A percentile compares a stretch with the other conserved stretches of the same genome.
phyloP scores from a whole-genome alignment of 1,284 basidiomycete species.

The Chalciporus piperatoides region DNA sequence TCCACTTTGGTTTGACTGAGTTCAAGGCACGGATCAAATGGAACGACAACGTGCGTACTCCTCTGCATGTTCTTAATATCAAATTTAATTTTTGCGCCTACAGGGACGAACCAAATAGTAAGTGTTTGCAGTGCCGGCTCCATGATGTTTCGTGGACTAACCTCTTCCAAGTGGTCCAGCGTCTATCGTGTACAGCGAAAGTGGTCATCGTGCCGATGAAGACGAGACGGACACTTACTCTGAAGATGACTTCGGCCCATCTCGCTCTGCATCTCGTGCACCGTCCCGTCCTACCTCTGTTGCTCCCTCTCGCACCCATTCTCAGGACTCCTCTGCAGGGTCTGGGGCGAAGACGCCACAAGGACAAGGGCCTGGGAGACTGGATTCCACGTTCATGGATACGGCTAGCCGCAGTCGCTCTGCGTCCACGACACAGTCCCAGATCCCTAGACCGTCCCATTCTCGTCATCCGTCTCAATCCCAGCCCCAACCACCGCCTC shows the following conservation, averaged over 20 bases:
- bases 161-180: conserved; percentile 57
- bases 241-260: conserved; percentile 46
- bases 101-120: conserved; percentile 65
- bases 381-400: conserved; percentile 25
- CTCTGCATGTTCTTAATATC: not conserved
- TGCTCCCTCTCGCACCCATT: conserved; percentile 29
- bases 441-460: conserved; percentile 17
- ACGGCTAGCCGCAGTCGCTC: conserved; percentile 21
- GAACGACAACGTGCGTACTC: conserved; percentile 60
- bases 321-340: conserved; percentile 29
- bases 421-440: conserved; percentile 24
- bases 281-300: conserved; percentile 30
- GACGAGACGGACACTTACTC: conserved; percentile 57
- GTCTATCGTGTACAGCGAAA: conserved; percentile 74
- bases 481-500: not conserved
- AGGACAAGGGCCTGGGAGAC: conserved; percentile 20
- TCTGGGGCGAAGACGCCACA: conserved; percentile 31
- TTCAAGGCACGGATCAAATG: conserved; percentile 78
- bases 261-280: conserved; percentile 28
- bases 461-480: conserved; percentile 17
- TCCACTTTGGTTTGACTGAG: conserved; percentile 76
- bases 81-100: conserved; percentile 8
- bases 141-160: conserved; percentile 1
- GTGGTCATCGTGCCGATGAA: conserved; percentile 67
- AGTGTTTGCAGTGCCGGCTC: conserved; percentile 24